A percentile compares a stretch with the other conserved stretches of the same genome.
Conservation (phyloP, 495 filamentous ascomycete genomes). For the Aspergillus saccharolyticus region DNA sequence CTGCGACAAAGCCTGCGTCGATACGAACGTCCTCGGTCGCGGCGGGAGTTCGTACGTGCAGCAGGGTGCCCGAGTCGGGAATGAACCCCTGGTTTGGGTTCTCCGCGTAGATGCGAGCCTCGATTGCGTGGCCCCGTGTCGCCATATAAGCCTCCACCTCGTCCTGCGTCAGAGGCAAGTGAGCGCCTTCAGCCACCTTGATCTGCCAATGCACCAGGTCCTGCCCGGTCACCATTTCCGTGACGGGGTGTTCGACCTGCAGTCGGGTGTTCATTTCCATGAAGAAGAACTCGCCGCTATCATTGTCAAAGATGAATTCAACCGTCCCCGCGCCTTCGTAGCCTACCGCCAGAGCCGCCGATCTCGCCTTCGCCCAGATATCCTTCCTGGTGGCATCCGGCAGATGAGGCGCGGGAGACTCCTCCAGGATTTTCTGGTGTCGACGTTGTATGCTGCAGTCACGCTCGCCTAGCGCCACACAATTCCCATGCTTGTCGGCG, state of each 20-base stretch:
- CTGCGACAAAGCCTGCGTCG: constrained; percentile 85
- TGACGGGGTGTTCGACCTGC: constrained; percentile 97
- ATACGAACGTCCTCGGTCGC: constrained; percentile 70
- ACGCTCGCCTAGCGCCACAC: constrained; percentile 76
- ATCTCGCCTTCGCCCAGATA: constrained; percentile 88
- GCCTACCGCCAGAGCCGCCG: constrained; percentile 83
- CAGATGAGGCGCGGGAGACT: constrained; percentile 87
- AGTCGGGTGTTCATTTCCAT: constrained; percentile 99
- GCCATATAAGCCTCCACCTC: constrained; percentile 73
- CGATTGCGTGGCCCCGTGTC: constrained; percentile 79
- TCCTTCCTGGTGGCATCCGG: constrained; percentile 75
- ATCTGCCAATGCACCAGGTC: constrained; percentile 98
- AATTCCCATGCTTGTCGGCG: constrained; percentile 83
- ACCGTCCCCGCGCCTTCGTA: constrained; percentile 97
- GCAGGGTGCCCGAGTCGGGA: constrained; percentile 84
- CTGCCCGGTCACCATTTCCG: constrained; percentile 91
- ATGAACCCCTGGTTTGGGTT: constrained; percentile 87
- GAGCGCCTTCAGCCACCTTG: constrained; percentile 80
- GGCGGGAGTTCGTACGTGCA: constrained; percentile 75
- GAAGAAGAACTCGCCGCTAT: constrained; percentile 90
- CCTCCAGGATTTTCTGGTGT: constrained; percentile 97
- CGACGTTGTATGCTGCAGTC: constrained; percentile 84
- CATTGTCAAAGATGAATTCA: constrained; percentile 98
- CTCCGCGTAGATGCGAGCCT: constrained; percentile 95
- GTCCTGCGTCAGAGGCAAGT: constrained; percentile 78